Evolutionary conservation across 148 eudicot species (phyloP).

Genomic region (Silene latifolia): DNA sequence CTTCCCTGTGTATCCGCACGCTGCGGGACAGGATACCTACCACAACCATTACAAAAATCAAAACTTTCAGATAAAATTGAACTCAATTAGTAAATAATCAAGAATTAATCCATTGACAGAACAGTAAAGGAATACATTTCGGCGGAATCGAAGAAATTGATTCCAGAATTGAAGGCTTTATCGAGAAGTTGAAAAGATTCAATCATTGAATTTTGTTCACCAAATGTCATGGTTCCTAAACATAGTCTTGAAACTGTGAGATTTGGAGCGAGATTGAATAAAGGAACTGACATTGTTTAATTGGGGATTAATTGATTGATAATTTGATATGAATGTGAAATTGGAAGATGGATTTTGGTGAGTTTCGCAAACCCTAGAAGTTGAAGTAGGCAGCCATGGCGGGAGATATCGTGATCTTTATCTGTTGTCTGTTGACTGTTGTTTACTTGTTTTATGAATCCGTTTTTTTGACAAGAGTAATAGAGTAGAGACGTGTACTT

Average conservation of each 20-base stretch:
- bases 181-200: constrained; percentile 63
- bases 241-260: constrained; percentile 65
- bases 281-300: constrained; percentile 41
- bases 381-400: constrained; percentile 5
- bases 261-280: constrained; percentile 61
- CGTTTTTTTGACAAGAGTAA: too few species aligned
- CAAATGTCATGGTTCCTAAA: constrained; percentile 87
- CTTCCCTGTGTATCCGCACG: constrained; percentile 72
- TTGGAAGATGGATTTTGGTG: not conserved
- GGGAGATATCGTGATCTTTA: constrained; percentile 10
- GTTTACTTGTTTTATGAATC: too few species aligned
- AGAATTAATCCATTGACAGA: not conserved
- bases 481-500: too few species aligned
- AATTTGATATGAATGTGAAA: not conserved
- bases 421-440: too few species aligned
- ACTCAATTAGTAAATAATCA: not conserved
- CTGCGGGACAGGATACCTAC: constrained; percentile 95
- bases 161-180: constrained; percentile 66
- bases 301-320: not conserved
- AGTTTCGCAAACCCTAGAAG: constrained; percentile 1
- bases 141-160: constrained; percentile 93
- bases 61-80: not conserved
- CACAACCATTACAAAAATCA: not conserved
- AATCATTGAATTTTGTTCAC: constrained; percentile 61
- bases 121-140: constrained; percentile 52